Evolutionary conservation across 148 eudicot species (phyloP).

Genomic region (Camellia japonica): DNA sequence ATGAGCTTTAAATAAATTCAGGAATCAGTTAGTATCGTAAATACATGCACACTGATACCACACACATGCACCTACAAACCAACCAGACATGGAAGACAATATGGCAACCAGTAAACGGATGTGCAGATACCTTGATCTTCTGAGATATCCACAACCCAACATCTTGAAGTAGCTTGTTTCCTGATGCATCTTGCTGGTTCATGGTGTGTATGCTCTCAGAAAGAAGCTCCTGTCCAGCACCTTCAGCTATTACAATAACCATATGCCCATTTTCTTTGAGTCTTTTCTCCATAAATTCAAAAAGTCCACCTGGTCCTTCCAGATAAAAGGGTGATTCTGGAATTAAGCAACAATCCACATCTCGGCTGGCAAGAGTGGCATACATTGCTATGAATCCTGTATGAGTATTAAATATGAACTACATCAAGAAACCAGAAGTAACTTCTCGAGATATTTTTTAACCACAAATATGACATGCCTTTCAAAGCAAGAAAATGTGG

Average conservation of each 20-base stretch:
- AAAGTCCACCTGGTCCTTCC: conserved; percentile 46
- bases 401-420: not conserved
- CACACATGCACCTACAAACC: not conserved
- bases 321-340: conserved; percentile 48
- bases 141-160: conserved; percentile 23
- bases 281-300: conserved; percentile 38
- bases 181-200: conserved; percentile 18
- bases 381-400: conserved; percentile 45
- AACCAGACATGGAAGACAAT: not conserved
- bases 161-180: conserved; percentile 20
- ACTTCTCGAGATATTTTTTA: not conserved
- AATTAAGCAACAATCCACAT: conserved; percentile 49
- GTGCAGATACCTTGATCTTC: conserved; percentile 17
- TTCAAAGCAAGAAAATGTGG: too few species aligned
- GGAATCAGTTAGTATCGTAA: not conserved
- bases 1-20: not conserved
- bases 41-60: not conserved
- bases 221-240: conserved; percentile 43
- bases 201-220: conserved; percentile 8
- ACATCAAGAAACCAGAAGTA: not conserved
- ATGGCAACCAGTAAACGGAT: not conserved
- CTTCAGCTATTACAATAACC: conserved; percentile 50
- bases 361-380: conserved; percentile 49
- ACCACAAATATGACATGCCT: not conserved
- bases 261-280: conserved; percentile 47